Evolutionary conservation across 1,284 basidiomycete genomes (phyloP).

Genomic region (Heterobasidion parviporum): DNA sequence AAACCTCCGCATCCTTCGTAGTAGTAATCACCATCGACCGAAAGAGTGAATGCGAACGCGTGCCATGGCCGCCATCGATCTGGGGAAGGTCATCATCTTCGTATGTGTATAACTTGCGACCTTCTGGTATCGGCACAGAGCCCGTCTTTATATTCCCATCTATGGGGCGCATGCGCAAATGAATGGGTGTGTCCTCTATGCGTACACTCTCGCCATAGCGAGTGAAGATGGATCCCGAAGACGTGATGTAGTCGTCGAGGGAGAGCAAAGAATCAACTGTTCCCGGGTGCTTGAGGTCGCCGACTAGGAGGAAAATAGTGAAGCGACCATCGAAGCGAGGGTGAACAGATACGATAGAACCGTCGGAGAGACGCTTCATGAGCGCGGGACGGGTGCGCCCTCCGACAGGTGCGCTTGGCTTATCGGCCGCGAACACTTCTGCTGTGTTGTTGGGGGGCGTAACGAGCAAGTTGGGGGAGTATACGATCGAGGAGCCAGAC

Average conservation of each 20-base stretch:
- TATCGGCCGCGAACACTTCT: slow-evolving; percentile 1
- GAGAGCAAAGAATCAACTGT: slow-evolving; percentile 7
- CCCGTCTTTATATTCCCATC: too few species aligned
- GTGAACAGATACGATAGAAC: slow-evolving; percentile 3
- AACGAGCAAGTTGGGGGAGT: slow-evolving; percentile 2
- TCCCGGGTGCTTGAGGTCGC: slow-evolving; percentile 11
- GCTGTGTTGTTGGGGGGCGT: not conserved
- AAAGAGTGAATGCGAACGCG: too few species aligned
- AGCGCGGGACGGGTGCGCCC: slow-evolving; percentile 8
- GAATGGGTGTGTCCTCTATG: too few species aligned
- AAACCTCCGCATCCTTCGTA: too few species aligned
- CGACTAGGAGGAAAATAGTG: slow-evolving; percentile 16
- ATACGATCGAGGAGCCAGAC: slow-evolving; percentile 6
- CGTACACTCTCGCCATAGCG: slow-evolving; percentile 1
- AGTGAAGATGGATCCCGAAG: slow-evolving; percentile 13
- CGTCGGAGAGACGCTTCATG: slow-evolving; percentile 7
- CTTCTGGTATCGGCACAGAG: too few species aligned
- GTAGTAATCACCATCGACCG: too few species aligned
- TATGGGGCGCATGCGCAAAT: too few species aligned
- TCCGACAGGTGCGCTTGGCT: slow-evolving; percentile 4
- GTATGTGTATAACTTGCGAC: too few species aligned
- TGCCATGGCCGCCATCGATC: too few species aligned
- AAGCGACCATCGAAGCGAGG: slow-evolving; percentile 16
- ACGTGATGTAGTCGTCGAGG: slow-evolving; percentile 12
- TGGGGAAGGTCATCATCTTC: too few species aligned